Percentiles rank a stretch among this genome's conserved stretches.
These are phyloP conservation scores for Alloteropsis semialata DNA, from an alignment of 176 grass and related monocot species.

Conservation along the genomic window DNA sequence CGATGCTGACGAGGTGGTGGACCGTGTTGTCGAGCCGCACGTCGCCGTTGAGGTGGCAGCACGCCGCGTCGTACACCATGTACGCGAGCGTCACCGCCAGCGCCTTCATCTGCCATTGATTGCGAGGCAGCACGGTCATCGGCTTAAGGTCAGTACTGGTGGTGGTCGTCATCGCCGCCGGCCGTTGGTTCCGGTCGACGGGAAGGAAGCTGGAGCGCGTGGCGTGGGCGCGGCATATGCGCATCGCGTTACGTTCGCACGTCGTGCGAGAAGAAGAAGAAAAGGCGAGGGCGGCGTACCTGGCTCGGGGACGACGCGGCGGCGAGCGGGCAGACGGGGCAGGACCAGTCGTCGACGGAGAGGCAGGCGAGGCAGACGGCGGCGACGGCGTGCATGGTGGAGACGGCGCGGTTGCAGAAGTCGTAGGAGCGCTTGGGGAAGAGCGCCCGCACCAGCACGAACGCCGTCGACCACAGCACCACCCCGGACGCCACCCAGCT, in stretches of 20 bases:
- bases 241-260: no score
- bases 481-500: conserved; percentile 45
- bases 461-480: conserved; percentile 56
- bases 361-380: conserved; percentile 56
- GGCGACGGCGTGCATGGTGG: conserved; percentile 46
- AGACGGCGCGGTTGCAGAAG: conserved; percentile 72
- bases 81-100: conserved; percentile 57
- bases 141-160: neutral
- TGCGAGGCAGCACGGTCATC: neutral
- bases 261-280: neutral
- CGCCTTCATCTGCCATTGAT: conserved; percentile 43
- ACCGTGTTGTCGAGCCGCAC: conserved; percentile 43
- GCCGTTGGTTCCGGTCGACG: neutral
- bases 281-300: neutral
- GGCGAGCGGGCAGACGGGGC: conserved; percentile 54
- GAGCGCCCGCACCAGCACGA: conserved; percentile 33
- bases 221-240: no score
- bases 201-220: no score
- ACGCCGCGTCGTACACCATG: conserved; percentile 66
- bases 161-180: neutral
- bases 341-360: conserved; percentile 49
- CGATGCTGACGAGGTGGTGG: conserved; percentile 69
- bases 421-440: conserved; percentile 54
- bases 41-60: conserved; percentile 54
- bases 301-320: conserved; percentile 49